These are phyloP conservation scores for Trichoderma sp. DNA, from an alignment of 2,329 filamentous ascomycete genomes.

Conservation along the genomic window DNA sequence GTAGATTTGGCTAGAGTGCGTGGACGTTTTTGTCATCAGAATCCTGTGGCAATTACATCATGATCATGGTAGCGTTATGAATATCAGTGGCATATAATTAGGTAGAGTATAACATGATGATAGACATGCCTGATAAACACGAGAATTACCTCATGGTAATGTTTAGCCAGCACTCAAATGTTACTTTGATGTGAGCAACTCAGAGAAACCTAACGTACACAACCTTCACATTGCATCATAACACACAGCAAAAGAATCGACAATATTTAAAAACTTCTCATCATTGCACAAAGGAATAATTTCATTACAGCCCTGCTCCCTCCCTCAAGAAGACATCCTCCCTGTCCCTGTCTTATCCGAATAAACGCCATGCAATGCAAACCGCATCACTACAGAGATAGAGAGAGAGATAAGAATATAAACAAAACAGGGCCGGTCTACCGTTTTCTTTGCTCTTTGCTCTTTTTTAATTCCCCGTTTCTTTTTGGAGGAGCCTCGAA, in stretches of 20 bases:
- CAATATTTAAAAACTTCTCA: constrained; percentile 2
- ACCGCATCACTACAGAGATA: constrained; percentile 35
- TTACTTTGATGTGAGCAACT: neutral
- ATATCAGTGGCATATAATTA: neutral
- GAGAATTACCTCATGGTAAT: neutral
- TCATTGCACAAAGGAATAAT: constrained; percentile 21
- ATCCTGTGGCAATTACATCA: constrained; percentile 22
- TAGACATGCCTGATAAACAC: neutral
- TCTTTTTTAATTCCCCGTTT: neutral
- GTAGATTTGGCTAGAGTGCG: neutral
- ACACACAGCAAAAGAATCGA: neutral
- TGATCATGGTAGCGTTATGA: constrained; percentile 10
- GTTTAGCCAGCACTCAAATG: neutral
- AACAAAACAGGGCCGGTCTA: constrained; percentile 20
- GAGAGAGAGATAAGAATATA: constrained; percentile 11
- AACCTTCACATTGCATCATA: neutral
- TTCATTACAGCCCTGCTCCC: constrained; percentile 29
- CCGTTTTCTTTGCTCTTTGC: constrained; percentile 11
- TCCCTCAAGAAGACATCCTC: constrained; percentile 26
- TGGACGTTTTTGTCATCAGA: neutral
- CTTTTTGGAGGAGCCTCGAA: neutral
- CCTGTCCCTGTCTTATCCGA: constrained; percentile 33
- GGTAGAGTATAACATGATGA: neutral
- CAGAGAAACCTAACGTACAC: neutral
- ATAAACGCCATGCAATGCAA: constrained; percentile 42